Evolutionary conservation across 805 yeast genomes (phyloP).

Genomic region (Cephaloascus fragrans): DNA sequence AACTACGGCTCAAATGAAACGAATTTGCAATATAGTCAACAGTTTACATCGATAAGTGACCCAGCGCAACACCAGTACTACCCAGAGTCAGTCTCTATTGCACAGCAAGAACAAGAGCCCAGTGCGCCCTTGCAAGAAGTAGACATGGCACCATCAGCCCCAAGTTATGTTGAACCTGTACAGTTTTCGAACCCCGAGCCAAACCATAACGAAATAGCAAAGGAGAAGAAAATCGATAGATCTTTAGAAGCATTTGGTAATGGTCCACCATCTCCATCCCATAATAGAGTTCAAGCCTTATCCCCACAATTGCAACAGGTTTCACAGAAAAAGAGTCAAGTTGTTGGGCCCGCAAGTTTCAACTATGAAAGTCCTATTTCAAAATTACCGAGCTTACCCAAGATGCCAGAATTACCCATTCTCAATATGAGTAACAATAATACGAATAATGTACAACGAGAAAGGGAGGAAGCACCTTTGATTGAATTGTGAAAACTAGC

Average conservation of each 20-base stretch:
- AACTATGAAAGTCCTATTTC: neutral
- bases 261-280: neutral
- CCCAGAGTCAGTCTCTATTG: neutral
- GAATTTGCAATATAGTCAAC: neutral
- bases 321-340: neutral
- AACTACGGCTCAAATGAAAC: neutral
- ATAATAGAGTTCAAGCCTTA: neutral
- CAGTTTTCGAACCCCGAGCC: neutral
- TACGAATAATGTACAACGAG: no score
- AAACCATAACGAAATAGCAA: neutral
- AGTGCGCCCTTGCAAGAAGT: no score
- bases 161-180: neutral
- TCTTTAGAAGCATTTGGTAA: neutral
- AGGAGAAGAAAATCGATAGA: neutral
- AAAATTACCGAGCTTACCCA: neutral
- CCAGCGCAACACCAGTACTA: slow-evolving; percentile 1
- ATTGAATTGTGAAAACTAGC: slow-evolving; percentile 2
- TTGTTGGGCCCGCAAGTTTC: no score
- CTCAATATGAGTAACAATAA: neutral
- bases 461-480: slow-evolving; percentile 4
- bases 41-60: neutral
- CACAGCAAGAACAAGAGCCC: neutral
- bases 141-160: neutral
- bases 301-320: neutral
- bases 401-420: neutral